Conservation (phyloP, 768 basidiomycete species). For the Mycena capillaripes region DNA sequence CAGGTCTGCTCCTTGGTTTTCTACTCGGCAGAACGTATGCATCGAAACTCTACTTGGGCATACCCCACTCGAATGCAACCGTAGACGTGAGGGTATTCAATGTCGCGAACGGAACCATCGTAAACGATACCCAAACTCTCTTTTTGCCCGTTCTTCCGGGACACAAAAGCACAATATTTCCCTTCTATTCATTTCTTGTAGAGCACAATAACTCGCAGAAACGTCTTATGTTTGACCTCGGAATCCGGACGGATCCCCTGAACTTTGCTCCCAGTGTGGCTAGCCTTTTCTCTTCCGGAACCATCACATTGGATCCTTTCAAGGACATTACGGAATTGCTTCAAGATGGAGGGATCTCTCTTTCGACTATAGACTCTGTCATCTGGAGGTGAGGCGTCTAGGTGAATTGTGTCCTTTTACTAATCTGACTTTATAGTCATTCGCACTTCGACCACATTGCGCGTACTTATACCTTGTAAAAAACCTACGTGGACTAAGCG, state of each 20-base stretch:
- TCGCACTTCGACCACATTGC: too few species aligned
- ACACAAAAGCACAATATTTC: slow-evolving; percentile 2
- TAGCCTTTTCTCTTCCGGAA: not conserved
- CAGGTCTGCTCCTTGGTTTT: not conserved
- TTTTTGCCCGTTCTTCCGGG: slow-evolving; percentile 13
- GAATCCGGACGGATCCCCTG: slow-evolving; percentile 21
- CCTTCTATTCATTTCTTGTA: slow-evolving; percentile 25
- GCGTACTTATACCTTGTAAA: too few species aligned
- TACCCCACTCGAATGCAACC: slow-evolving; percentile 13
- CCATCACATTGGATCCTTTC: not conserved
- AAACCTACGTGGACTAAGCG: too few species aligned
- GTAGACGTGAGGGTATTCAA: slow-evolving; percentile 23
- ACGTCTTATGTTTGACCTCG: slow-evolving; percentile 33
- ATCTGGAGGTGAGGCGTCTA: slow-evolving; percentile 33
- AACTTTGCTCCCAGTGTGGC: slow-evolving; percentile 19
- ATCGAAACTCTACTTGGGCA: slow-evolving; percentile 12
- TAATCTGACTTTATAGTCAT: too few species aligned
- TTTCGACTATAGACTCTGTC: slow-evolving; percentile 20
- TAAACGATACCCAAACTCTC: not conserved
- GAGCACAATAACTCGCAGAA: slow-evolving; percentile 10
- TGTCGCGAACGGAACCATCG: slow-evolving; percentile 22
- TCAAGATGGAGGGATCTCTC: slow-evolving; percentile 17
- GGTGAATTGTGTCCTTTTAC: too few species aligned
- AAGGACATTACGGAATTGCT: slow-evolving; percentile 24
- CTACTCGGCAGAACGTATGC: not conserved